Conservation (phyloP, 2,329 filamentous ascomycete species). For the Golovinomyces cichoracearum region DNA sequence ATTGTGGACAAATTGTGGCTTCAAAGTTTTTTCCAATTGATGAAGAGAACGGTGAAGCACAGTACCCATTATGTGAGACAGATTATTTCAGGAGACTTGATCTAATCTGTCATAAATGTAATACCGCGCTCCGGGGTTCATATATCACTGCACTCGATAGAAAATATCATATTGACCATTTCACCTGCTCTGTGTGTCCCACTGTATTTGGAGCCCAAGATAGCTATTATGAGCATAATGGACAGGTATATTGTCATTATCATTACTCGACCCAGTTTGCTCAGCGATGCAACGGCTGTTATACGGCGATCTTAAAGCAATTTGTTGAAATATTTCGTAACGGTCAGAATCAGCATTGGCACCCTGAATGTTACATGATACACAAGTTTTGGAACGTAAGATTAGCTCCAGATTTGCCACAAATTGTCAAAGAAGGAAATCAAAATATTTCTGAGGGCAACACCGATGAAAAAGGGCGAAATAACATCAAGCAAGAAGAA, state of each 20-base stretch:
- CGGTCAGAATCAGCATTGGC: slow-evolving; percentile 96
- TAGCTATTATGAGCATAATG: slow-evolving; percentile 96
- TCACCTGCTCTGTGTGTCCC: slow-evolving; percentile 88
- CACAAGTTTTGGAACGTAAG: slow-evolving; percentile 99
- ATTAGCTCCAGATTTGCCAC: slow-evolving; percentile 20
- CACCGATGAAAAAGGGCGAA: slow-evolving; percentile 41
- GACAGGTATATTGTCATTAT: slow-evolving; percentile 91
- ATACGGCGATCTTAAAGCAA: slow-evolving; percentile 91
- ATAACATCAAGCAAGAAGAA: slow-evolving; percentile 57
- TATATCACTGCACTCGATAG: slow-evolving; percentile 95
- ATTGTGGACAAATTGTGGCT: slow-evolving; percentile 88
- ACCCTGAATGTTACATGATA: slow-evolving; percentile 99
- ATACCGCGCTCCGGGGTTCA: slow-evolving; percentile 74
- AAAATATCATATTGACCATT: slow-evolving; percentile 98
- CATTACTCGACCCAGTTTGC: slow-evolving; percentile 97
- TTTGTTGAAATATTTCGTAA: slow-evolving; percentile 98
- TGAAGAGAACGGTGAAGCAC: slow-evolving; percentile 56
- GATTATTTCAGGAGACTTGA: slow-evolving; percentile 90
- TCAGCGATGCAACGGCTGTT: slow-evolving; percentile 85
- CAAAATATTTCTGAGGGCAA: slow-evolving; percentile 17
- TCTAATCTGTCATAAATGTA: slow-evolving; percentile 74
- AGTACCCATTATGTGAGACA: slow-evolving; percentile 90
- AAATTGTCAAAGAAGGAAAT: slow-evolving; percentile 22
- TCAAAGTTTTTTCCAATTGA: slow-evolving; percentile 98
- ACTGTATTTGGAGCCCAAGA: slow-evolving; percentile 97